Base-by-base conservation (phyloP, 2,329 filamentous ascomycete genomes). In the Macrophomina pseudophaseolina region DNA sequence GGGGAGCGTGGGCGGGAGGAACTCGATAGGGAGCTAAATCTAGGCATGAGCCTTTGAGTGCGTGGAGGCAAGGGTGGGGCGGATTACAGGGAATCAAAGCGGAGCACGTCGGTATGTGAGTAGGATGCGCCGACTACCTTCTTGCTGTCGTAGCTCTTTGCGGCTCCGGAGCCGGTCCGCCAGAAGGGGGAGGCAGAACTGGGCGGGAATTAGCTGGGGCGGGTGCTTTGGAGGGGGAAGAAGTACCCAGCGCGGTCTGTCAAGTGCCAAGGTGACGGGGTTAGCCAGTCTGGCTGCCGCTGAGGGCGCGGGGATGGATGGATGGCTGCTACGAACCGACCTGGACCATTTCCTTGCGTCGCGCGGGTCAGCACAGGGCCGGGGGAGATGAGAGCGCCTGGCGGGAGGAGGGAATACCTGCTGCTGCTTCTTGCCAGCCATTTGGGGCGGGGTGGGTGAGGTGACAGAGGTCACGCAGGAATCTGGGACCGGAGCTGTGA, bases 121-220 rank as follows among this genome's bases (percentile, higher is more conserved):
- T 99, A 99, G 53, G 94, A 91, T 66, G 95, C 95, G 72, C 95
- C 95, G 68, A 98, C 91, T 42, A 99, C 91, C 69, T 94, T 87
- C 74, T 80, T 87, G 82, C 78, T 86, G 68, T 79, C 82, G 66
- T 81, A 76, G 59, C 85, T 84, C 80, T 75, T 76, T 9, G 74
- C 67, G 62, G 78, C 76, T 70, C 76, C 81, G 80, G 84, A 80
- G 71, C 84, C 80, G 66, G 83, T 83, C 68, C 87, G 85, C 94
- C 94, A 98, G 81, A 99, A 98, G 5, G 94, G 93, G 71, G 94
- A 95, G 70, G 88, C 85, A 72, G 92, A 91, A 79, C 93, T 97
- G 79, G 12, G 11, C 35, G 7, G 4, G 51, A 16, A 40, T 64
- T 16, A 66, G 56, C 58, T 23, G 40, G 6, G 48, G 40, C 38